These are phyloP conservation scores for Phycomyces blakesleeanus DNA, from an alignment of 192 early-diverging fungal species.

Conservation along the genomic window DNA sequence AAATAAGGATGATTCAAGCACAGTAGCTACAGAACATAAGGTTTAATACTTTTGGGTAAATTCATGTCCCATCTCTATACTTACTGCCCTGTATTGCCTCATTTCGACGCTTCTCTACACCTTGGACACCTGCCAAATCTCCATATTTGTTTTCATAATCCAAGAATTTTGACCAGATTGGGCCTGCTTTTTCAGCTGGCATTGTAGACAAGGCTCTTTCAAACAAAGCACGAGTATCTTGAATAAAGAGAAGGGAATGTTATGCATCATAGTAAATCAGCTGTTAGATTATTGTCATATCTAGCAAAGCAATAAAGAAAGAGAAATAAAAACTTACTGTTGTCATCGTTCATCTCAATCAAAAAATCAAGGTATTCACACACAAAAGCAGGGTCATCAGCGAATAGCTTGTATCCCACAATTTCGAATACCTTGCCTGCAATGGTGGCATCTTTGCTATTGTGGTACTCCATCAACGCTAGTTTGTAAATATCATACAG, in stretches of 20 bases:
- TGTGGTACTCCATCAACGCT: constrained; percentile 91
- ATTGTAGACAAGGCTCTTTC: constrained; percentile 78
- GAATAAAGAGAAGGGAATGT: too few species aligned
- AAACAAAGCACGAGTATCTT: constrained; percentile 84
- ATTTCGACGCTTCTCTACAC: constrained; percentile 72
- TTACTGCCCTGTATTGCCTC: constrained; percentile 71
- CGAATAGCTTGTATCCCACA: constrained; percentile 72
- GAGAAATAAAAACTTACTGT: too few species aligned
- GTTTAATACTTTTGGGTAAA: too few species aligned
- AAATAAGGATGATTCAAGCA: constrained; percentile 59
- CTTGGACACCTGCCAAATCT: constrained; percentile 69
- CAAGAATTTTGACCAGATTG: constrained; percentile 80
- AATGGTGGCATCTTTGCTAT: constrained; percentile 75
- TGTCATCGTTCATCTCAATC: constrained; percentile 86
- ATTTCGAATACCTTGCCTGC: constrained; percentile 89
- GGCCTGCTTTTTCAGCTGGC: constrained; percentile 61
- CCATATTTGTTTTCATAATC: constrained; percentile 88
- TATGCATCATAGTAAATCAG: too few species aligned
- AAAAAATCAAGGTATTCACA: constrained; percentile 83
- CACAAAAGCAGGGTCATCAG: constrained; percentile 70
- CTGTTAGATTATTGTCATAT: too few species aligned
- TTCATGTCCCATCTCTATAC: background rate
- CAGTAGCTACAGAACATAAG: too few species aligned
- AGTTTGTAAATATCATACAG: background rate
- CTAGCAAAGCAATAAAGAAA: too few species aligned